Evolutionary conservation across 345 rosid species (phyloP).

Genomic region (Eucalyptus marginata): DNA sequence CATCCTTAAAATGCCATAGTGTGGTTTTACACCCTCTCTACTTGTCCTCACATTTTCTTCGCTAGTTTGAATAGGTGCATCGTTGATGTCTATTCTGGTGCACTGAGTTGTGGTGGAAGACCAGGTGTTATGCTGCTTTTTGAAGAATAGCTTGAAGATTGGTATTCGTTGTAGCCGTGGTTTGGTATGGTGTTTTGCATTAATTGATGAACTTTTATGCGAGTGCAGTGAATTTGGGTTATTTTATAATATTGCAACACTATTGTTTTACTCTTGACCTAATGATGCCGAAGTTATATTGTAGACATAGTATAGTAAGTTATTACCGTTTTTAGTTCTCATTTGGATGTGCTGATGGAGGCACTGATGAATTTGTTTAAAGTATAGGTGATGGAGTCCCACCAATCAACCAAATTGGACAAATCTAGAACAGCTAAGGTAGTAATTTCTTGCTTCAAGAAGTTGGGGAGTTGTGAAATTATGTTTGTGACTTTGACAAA

Average conservation of each 20-base stretch:
- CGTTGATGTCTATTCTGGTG: too few relatives aligned
- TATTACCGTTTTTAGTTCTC: neutral
- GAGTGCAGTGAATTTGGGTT: neutral
- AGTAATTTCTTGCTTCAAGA: constrained; percentile 85
- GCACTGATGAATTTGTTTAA: neutral
- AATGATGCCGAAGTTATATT: neutral
- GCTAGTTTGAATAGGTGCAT: too few relatives aligned
- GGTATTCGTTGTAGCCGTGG: neutral
- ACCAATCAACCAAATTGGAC: constrained; percentile 82
- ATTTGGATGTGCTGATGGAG: neutral
- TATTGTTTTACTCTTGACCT: neutral
- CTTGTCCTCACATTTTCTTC: too few relatives aligned
- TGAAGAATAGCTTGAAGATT: neutral
- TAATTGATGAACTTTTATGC: neutral
- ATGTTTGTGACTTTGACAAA: neutral
- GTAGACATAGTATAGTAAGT: neutral
- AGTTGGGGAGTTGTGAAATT: constrained; percentile 20
- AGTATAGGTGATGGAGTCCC: constrained; percentile 80
- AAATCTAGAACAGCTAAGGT: constrained; percentile 86
- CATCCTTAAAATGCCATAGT: too few relatives aligned
- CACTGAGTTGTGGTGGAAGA: too few relatives aligned
- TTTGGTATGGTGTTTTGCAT: neutral
- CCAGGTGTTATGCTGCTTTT: too few relatives aligned
- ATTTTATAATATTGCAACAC: neutral
- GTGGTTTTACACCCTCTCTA: too few relatives aligned